A percentile compares a stretch with the other conserved stretches of the same genome.
Conservation (phyloP, 306 rosid genomes). For the Alnus rubra region DNA sequence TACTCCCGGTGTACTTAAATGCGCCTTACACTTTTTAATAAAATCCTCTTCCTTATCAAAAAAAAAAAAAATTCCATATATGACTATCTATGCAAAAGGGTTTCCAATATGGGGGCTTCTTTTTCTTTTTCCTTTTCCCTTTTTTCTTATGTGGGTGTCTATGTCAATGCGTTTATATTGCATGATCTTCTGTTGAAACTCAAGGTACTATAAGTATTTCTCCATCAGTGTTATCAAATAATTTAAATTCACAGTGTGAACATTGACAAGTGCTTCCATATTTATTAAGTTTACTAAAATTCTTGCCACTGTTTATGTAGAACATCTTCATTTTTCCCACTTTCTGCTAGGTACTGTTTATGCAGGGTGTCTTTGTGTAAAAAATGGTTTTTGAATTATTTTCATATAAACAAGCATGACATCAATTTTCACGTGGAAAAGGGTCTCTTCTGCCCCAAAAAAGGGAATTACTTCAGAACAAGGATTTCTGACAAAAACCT, state of each 20-base stretch:
- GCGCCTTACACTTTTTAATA: too few relatives aligned
- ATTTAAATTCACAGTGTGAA: not conserved
- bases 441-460: too few relatives aligned
- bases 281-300: not conserved
- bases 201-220: not conserved
- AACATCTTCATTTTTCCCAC: too few relatives aligned
- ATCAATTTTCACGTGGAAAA: not conserved
- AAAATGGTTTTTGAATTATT: not conserved
- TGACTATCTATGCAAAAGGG: too few relatives aligned
- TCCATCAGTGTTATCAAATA: not conserved
- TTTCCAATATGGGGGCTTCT: too few relatives aligned
- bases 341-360: not conserved
- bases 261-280: not conserved
- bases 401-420: not conserved
- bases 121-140: not conserved
- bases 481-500: not conserved
- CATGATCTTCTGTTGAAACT: not conserved
- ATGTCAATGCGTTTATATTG: not conserved
- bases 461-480: not conserved
- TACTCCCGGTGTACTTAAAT: too few relatives aligned
- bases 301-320: not conserved
- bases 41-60: too few relatives aligned
- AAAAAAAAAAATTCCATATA: too few relatives aligned
- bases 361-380: not conserved
- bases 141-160: not conserved